These are phyloP conservation scores for Diutina neorugosa DNA, from an alignment of 1,139 yeast species.

Conservation along the genomic window DNA sequence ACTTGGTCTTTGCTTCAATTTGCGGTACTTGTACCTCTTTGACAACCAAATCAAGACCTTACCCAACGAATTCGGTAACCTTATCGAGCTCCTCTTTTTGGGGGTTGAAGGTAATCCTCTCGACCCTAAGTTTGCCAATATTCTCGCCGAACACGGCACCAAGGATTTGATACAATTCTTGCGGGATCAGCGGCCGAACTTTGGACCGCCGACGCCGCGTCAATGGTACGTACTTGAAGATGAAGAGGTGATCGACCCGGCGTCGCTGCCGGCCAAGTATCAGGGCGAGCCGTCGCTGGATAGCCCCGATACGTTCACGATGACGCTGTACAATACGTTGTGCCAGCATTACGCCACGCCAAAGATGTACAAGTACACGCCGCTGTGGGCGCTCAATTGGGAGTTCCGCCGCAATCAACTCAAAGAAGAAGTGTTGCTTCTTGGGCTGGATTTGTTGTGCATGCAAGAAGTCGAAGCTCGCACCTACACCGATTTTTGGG, in stretches of 20 bases:
- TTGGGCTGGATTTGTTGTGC: conserved; percentile 69
- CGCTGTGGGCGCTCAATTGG: conserved; percentile 96
- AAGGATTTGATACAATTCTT: conserved; percentile 68
- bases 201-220: conserved; percentile 58
- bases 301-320: conserved; percentile 37
- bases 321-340: conserved; percentile 79
- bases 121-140: conserved; percentile 49
- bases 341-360: conserved; percentile 95
- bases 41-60: conserved; percentile 69
- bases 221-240: conserved; percentile 72
- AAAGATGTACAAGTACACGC: conserved; percentile 85
- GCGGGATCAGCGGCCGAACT: conserved; percentile 70
- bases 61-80: conserved; percentile 78
- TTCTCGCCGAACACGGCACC: conserved; percentile 75
- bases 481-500: conserved; percentile 80
- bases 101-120: conserved; percentile 94
- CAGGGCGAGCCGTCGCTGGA: conserved; percentile 8
- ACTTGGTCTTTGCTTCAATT: conserved; percentile 69
- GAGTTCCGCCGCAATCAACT: conserved; percentile 73
- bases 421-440: conserved; percentile 55
- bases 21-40: conserved; percentile 75
- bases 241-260: conserved; percentile 45
- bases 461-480: conserved; percentile 91
- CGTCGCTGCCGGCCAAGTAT: conserved; percentile 20
- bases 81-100: conserved; percentile 72